Evolutionary conservation across 805 yeast species (phyloP).

Genomic region (Wickerhamomyces pijperi): DNA sequence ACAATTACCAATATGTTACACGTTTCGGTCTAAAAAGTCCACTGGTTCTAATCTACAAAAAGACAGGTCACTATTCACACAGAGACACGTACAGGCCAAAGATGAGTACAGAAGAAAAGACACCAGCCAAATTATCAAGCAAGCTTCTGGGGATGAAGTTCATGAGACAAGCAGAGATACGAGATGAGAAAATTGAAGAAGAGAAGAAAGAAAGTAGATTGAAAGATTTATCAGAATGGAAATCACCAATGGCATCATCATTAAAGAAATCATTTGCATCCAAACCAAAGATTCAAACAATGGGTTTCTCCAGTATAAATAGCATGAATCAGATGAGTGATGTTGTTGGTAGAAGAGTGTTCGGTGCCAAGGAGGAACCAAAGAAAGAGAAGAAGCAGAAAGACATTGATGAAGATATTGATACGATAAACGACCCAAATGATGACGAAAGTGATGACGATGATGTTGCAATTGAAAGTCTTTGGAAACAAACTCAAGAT

Average conservation of each 20-base stretch:
- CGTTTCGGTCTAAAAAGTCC: not conserved
- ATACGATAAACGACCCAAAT: conserved; percentile 1
- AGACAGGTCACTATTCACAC: not conserved
- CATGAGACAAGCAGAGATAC: conserved; percentile 36
- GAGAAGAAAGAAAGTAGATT: conserved; percentile 26
- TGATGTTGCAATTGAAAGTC: conserved; percentile 6
- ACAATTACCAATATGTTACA: too few species aligned
- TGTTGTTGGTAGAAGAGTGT: conserved; percentile 19
- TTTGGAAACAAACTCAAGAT: conserved; percentile 18
- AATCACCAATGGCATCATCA: conserved; percentile 14
- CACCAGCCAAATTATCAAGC: conserved; percentile 34
- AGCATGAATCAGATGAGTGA: conserved; percentile 11
- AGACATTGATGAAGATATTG: conserved; percentile 1
- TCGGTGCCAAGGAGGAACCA: conserved; percentile 14
- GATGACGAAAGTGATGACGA: conserved; percentile 4
- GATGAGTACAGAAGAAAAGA: conserved; percentile 5
- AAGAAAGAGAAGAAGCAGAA: conserved; percentile 8
- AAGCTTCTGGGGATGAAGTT: conserved; percentile 81
- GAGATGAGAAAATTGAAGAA: conserved; percentile 21
- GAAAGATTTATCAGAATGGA: conserved; percentile 29
- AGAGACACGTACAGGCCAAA: not conserved
- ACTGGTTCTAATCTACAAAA: not conserved
- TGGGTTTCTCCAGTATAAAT: conserved; percentile 32
- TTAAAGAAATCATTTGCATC: conserved; percentile 19
- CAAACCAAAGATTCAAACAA: conserved; percentile 22